Evolutionary conservation across 1,284 basidiomycete species (phyloP), one percentile per base, ranked within the genome.

Genomic region (Meripilus lineatus): DNA sequence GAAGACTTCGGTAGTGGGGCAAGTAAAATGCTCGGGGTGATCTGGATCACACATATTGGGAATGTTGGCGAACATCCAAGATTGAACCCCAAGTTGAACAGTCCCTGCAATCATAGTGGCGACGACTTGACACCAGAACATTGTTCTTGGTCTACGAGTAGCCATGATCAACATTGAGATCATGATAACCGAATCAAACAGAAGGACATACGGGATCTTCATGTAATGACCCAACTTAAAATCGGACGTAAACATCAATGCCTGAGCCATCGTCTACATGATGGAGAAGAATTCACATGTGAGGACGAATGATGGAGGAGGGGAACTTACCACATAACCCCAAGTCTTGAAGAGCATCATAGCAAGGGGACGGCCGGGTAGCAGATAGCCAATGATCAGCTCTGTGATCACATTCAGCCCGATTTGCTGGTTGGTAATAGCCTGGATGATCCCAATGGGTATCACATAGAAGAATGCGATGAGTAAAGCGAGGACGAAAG

Each of bases 361-460:
- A 1, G 81, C 80, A 42, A 77, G 58, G 1, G 76, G 73, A 17
- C 66, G 64, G 0, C 77, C 77, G 2, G 76, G 73, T 4, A 75
- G 62, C 18, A 68, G 61, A 45, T 68, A 73, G 6, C 73, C 73
- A 33, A 71, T 68, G 50, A 75, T 66, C 13, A 77, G 58, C 55
- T 75, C 72, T 14, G 71, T 68, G 46, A 76, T 69, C 41, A 74
- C 69, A 49, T 73, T 83, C 32, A 81, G 58, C 6, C 75, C 75
- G 35, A 81, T 68, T 62, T 81, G 74, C 52, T 81, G 75, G 57
- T 78, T 81, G 17, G 78, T 79, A 46, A 80, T 76, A 21, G 77
- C 77, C 55, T 77, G 74, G 44, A 81, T 79, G 71, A 85, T 82
- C 24, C 81, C 84, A 42, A 83, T 74, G 1, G 81, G 79, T 32